Base-by-base conservation (phyloP, 306 rosid species). In the Quercus agrifolia region DNA sequence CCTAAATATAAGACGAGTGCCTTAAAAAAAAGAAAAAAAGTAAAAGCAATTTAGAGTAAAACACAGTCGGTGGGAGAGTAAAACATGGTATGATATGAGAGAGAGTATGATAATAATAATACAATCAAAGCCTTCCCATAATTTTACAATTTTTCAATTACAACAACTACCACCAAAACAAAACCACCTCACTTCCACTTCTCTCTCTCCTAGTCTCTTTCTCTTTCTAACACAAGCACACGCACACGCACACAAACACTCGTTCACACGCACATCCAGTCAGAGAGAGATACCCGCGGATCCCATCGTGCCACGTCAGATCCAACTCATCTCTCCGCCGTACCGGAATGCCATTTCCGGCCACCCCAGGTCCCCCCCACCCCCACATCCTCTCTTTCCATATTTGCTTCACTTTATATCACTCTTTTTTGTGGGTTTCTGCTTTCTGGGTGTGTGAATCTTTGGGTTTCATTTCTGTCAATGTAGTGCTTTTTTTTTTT, bases 251-350 rank as follows among this genome's bases (percentile, higher is more conserved):
- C 27, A 0, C 23, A 23, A 23, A 23, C 14, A 5, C 77, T 30
- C 71, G 1, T 41, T 49, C 58, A 41, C 41, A 12, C 52, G 7
- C 68, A 19, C 54, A 11, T 49, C 18, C 44, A 6, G 28, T 28
- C 66, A 12, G 51, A 35, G 57, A 21, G 11, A 14, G 35, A 15
- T 55, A 38, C 62, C 56, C 31, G 56, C 75, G 71, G 83, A 79
- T 87, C 78, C 58, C 58, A 17, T 21, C 14, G 25, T 19, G 69
- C 73, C 80, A 13, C 75, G 76, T 71, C 80, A 71, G 87, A 85
- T 79, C 77, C 78, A 61, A 0, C 17, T 21, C 49, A 54, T 49
- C 52, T 38, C 13, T 70, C 68, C 61, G 86, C 74, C 68, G 49
- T 59, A 21, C 80, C 68, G 82, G 81, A 70, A 70, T 84, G 88